Evolutionary conservation across 768 basidiomycete genomes (phyloP).

Genomic region (Amanita jacksonii): DNA sequence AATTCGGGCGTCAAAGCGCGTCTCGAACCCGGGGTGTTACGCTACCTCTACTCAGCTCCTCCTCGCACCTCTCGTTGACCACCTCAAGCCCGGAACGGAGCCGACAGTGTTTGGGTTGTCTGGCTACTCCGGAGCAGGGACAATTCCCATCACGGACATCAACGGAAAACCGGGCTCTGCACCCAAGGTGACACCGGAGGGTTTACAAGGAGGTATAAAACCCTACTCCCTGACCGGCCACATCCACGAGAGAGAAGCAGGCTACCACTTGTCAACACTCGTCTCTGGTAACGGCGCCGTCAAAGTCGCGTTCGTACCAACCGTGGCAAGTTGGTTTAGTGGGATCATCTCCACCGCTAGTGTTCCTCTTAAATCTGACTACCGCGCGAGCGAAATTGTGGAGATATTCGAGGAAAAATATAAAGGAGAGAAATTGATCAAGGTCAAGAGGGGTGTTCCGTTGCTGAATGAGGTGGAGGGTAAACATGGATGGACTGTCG

Average conservation of each 20-base stretch:
- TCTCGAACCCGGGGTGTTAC: constrained; percentile 98
- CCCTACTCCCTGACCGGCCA: constrained; percentile 94
- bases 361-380: constrained; percentile 59
- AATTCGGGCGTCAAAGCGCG: constrained; percentile 66
- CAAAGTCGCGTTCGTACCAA: constrained; percentile 78
- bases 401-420: constrained; percentile 76
- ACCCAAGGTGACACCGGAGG: constrained; percentile 76
- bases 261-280: constrained; percentile 66
- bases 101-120: constrained; percentile 91
- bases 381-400: constrained; percentile 66
- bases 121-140: constrained; percentile 94
- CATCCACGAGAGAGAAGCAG: constrained; percentile 97
- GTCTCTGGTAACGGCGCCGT: constrained; percentile 24
- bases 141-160: constrained; percentile 56
- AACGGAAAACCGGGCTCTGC: constrained; percentile 65
- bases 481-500: constrained; percentile 84
- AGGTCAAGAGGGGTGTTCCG: constrained; percentile 60
- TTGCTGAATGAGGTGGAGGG: constrained; percentile 65
- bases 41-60: constrained; percentile 90
- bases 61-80: constrained; percentile 76
- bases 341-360: constrained; percentile 87
- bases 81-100: constrained; percentile 47
- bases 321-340: constrained; percentile 90
- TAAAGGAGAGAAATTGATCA: constrained; percentile 60
- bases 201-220: constrained; percentile 63